Evolutionary conservation across 2,329 filamentous ascomycete species (phyloP).

Genomic region (Diaporthe humulicola): DNA sequence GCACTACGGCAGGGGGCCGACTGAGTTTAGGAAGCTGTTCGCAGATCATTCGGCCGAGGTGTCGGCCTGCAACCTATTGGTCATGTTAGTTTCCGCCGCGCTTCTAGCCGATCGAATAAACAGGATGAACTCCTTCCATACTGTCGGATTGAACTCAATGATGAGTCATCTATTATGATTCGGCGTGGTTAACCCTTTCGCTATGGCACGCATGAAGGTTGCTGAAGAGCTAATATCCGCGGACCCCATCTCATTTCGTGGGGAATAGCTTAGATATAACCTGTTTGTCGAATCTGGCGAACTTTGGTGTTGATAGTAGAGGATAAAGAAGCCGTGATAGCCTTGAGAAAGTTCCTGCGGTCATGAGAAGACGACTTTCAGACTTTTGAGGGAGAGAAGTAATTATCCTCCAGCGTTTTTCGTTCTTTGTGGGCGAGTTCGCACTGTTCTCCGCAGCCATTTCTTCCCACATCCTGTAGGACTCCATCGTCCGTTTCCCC

Average conservation of each 20-base stretch:
- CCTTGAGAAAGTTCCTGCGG: not conserved
- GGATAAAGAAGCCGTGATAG: not conserved
- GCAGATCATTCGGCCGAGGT: constrained; percentile 23
- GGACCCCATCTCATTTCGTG: not conserved
- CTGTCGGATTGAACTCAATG: not conserved
- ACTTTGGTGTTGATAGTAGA: not conserved
- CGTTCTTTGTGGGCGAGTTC: not conserved
- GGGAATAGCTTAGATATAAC: too few species aligned
- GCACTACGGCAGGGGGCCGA: not conserved
- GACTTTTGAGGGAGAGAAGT: not conserved
- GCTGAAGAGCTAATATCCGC: not conserved
- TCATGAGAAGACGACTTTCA: not conserved
- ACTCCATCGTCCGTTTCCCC: not conserved
- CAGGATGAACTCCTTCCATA: not conserved
- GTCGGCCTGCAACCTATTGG: not conserved
- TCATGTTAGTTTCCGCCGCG: not conserved
- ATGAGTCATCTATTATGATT: not conserved
- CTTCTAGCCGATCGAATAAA: constrained; percentile 18
- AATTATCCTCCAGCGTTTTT: too few species aligned
- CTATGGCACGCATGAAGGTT: not conserved
- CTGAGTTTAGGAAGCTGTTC: constrained; percentile 4
- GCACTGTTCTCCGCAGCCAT: not conserved
- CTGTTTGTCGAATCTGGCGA: not conserved
- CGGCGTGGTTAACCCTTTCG: not conserved
- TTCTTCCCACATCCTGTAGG: not conserved